Evolutionary conservation across 257 asterid genomes (phyloP).

Genomic region (Fraxinus cuspidata): DNA sequence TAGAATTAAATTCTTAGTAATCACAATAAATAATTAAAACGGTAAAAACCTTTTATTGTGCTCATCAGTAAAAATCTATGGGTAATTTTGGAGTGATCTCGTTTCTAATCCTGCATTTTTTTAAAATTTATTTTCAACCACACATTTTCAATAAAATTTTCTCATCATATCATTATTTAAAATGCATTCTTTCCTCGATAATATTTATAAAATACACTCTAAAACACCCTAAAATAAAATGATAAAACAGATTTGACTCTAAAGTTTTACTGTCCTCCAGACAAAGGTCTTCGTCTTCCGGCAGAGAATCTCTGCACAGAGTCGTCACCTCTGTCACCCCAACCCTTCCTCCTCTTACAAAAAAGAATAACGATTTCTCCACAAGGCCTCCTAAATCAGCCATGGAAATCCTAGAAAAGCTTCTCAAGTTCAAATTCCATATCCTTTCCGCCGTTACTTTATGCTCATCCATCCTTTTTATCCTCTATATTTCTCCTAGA

Average conservation of each 20-base stretch:
- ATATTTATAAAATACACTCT: no score
- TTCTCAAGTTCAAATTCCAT: conserved; percentile 56
- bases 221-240: conserved; percentile 26
- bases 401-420: conserved; percentile 59
- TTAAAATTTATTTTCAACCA: no score
- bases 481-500: conserved; percentile 52
- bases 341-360: neutral
- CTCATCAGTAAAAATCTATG: neutral
- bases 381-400: conserved; percentile 9
- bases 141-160: no score
- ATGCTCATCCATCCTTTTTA: conserved; percentile 16
- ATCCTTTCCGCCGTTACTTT: conserved; percentile 35
- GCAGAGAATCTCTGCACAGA: conserved; percentile 56
- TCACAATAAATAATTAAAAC: no score
- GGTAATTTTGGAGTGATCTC: no score
- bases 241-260: neutral
- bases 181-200: no score
- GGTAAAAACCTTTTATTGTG: no score
- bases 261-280: conserved; percentile 24
- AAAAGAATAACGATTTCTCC: neutral
- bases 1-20: no score
- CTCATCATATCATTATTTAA: no score
- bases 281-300: conserved; percentile 13
- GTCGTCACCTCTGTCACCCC: conserved; percentile 10
- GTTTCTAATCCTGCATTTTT: no score